Evolutionary conservation across 2,329 filamentous ascomycete species (phyloP).

Genomic region (Orbilia brochopaga): DNA sequence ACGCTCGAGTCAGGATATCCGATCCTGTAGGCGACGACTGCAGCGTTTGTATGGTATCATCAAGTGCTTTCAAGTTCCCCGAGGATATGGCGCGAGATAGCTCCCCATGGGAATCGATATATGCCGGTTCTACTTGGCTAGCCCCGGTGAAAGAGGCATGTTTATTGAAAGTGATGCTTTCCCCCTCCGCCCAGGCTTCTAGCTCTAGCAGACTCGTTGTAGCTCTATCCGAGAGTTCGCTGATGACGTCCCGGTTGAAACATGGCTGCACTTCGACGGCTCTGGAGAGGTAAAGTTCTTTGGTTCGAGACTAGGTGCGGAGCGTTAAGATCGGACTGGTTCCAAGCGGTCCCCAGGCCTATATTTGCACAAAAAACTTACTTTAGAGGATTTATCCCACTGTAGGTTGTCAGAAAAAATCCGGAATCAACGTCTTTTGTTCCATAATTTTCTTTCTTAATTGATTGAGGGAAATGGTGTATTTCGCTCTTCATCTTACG

Average conservation of each 20-base stretch:
- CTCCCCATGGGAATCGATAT: slow-evolving; percentile 77
- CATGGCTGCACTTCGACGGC: slow-evolving; percentile 97
- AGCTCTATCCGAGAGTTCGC: slow-evolving; percentile 92
- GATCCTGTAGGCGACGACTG: slow-evolving; percentile 66
- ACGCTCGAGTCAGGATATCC: slow-evolving; percentile 85
- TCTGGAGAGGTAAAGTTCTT: slow-evolving; percentile 92
- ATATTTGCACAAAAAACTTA: slow-evolving; percentile 56
- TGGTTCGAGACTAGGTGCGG: slow-evolving; percentile 76
- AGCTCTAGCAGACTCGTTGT: slow-evolving; percentile 95
- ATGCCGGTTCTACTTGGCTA: slow-evolving; percentile 64
- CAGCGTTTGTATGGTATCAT: slow-evolving; percentile 80
- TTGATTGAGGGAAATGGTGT: not conserved
- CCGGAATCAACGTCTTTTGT: slow-evolving; percentile 36
- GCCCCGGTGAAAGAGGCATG: slow-evolving; percentile 60
- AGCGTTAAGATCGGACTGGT: slow-evolving; percentile 51
- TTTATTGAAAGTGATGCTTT: slow-evolving; percentile 80
- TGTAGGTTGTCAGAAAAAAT: slow-evolving; percentile 57
- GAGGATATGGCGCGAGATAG: slow-evolving; percentile 84
- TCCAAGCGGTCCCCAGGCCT: slow-evolving; percentile 1
- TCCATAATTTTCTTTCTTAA: slow-evolving; percentile 7
- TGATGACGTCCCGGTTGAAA: slow-evolving; percentile 96
- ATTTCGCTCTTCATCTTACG: not conserved
- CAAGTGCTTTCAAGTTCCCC: slow-evolving; percentile 76
- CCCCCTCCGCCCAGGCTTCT: slow-evolving; percentile 95
- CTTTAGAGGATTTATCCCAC: slow-evolving; percentile 99